Percentiles rank a stretch among this genome's conserved stretches.
Conservation (phyloP, 2,329 filamentous ascomycete genomes). For the Neospermospora avenae region DNA sequence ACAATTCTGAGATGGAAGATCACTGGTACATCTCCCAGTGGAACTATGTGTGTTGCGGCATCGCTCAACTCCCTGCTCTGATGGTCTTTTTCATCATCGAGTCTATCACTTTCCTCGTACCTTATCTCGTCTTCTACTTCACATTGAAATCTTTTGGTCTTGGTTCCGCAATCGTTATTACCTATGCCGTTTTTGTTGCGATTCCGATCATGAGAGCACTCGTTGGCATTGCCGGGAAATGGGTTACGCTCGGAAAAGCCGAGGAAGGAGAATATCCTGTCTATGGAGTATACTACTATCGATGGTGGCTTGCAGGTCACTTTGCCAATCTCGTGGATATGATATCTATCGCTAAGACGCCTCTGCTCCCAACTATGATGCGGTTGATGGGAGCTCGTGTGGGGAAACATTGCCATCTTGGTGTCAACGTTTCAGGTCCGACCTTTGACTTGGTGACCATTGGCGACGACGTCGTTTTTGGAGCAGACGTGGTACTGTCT, state of each 20-base stretch:
- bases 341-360: conserved; percentile 4
- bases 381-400: conserved; percentile 4
- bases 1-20: background rate
- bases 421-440: background rate
- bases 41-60: conserved; percentile 3
- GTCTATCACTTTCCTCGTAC: background rate
- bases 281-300: conserved; percentile 6
- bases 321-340: conserved; percentile 5
- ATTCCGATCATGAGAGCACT: background rate
- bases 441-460: conserved; percentile 2
- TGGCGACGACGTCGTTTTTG: conserved; percentile 4
- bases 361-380: conserved; percentile 6
- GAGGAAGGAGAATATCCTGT: conserved; percentile 4
- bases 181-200: conserved; percentile 1
- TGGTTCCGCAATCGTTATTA: background rate
- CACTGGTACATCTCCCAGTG: background rate
- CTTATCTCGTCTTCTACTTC: background rate
- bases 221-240: conserved; percentile 4
- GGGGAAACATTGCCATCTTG: conserved; percentile 6
- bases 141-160: background rate
- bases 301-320: conserved; percentile 7
- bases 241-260: background rate
- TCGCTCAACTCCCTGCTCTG: conserved; percentile 5
- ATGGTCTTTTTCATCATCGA: background rate
- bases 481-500: background rate